Percentiles rank a stretch among this genome's conserved stretches.
phyloP scores from a whole-genome alignment of 495 filamentous ascomycete species.

The Ascobolus immersus region DNA sequence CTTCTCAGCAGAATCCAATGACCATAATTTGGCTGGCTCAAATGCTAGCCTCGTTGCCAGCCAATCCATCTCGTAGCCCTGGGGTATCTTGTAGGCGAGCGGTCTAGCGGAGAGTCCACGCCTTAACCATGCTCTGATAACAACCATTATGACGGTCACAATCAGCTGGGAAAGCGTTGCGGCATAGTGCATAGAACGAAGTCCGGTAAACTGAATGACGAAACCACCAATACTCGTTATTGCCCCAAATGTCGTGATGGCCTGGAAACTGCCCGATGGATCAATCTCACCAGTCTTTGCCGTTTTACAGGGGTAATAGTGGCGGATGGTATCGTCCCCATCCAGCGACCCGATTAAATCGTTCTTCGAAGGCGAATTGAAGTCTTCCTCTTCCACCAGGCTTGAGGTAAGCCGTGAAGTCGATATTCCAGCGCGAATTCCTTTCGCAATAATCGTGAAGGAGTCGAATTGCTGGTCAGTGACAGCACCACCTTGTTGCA shows the following conservation, averaged over 20 bases:
- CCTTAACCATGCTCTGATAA: slow-evolving; percentile 22
- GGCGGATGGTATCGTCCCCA: not conserved
- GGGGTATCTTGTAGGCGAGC: slow-evolving; percentile 14
- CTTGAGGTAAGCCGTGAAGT: not conserved
- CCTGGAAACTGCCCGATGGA: not conserved
- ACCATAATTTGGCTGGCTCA: no score
- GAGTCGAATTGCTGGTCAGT: slow-evolving; percentile 15
- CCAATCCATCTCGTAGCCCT: slow-evolving; percentile 22
- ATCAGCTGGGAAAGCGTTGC: slow-evolving; percentile 23
- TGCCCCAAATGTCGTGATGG: slow-evolving; percentile 8
- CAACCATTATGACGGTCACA: slow-evolving; percentile 23
- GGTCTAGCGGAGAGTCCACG: slow-evolving; percentile 19
- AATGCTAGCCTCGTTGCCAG: slow-evolving; percentile 17
- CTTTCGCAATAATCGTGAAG: slow-evolving; percentile 6
- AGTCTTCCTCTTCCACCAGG: not conserved
- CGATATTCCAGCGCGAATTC: not conserved
- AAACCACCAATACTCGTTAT: slow-evolving; percentile 22
- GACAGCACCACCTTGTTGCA: slow-evolving; percentile 12
- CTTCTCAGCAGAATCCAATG: no score
- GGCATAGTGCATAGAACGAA: slow-evolving; percentile 24
- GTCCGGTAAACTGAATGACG: slow-evolving; percentile 25
- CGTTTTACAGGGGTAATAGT: no score
- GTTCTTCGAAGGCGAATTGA: not conserved
- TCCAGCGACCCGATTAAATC: not conserved
- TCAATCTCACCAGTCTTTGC: no score